Conservation (phyloP, 2,329 filamentous ascomycete species). For the Didymella lethalis region DNA sequence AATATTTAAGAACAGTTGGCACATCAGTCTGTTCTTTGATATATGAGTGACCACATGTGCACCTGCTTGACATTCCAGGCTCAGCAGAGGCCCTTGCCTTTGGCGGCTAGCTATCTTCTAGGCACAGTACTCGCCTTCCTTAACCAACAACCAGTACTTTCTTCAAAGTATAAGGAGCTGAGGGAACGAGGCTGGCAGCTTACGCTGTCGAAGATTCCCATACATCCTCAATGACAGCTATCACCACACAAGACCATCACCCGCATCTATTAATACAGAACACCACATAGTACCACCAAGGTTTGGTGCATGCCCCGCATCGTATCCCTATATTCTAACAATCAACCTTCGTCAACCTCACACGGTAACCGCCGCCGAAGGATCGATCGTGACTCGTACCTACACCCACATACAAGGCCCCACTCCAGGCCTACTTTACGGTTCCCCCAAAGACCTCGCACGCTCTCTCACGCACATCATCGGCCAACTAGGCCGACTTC, state of each 20-base stretch:
- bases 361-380: conserved; percentile 2
- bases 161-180: no score
- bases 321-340: conserved; percentile 8
- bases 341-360: conserved; percentile 4
- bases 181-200: background rate
- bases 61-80: no score
- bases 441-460: conserved; percentile 3
- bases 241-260: background rate
- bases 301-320: conserved; percentile 12
- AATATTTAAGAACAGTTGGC: no score
- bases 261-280: background rate
- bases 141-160: no score
- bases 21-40: no score
- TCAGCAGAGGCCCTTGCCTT: no score
- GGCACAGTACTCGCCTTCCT: no score
- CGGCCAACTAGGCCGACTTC: background rate
- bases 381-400: background rate
- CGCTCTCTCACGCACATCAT: background rate
- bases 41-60: no score
- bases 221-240: background rate
- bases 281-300: background rate
- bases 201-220: background rate
- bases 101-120: no score
- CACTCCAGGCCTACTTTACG: background rate
- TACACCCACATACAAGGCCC: background rate